These are phyloP conservation scores for Phoma sp. DNA, from an alignment of 2,329 filamentous ascomycete genomes.

Conservation along the genomic window DNA sequence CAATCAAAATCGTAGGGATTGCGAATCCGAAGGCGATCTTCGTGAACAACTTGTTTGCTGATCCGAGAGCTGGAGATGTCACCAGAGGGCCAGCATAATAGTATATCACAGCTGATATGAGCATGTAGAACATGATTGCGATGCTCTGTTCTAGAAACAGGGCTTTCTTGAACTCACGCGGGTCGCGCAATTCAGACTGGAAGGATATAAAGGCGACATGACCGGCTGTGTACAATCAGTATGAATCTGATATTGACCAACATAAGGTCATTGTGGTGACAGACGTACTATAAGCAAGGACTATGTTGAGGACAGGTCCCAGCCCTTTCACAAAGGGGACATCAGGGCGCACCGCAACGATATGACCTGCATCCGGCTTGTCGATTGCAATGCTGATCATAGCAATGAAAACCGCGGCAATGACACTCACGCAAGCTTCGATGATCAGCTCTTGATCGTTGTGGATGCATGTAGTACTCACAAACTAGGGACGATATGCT, in stretches of 20 bases:
- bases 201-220: slow-evolving; percentile 74
- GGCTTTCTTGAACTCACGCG: slow-evolving; percentile 66
- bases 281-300: slow-evolving; percentile 67
- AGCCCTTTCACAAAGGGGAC: slow-evolving; percentile 34
- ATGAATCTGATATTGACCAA: not conserved
- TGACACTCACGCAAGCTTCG: slow-evolving; percentile 66
- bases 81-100: slow-evolving; percentile 67
- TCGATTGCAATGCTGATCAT: slow-evolving; percentile 69
- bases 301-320: slow-evolving; percentile 62
- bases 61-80: slow-evolving; percentile 69
- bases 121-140: slow-evolving; percentile 67
- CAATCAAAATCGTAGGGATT: slow-evolving; percentile 72
- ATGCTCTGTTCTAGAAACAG: slow-evolving; percentile 65
- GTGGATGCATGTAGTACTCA: slow-evolving; percentile 34
- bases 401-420: slow-evolving; percentile 67
- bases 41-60: slow-evolving; percentile 60
- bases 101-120: slow-evolving; percentile 72
- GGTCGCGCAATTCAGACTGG: slow-evolving; percentile 68
- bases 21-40: slow-evolving; percentile 73
- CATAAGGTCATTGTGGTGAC: not conserved
- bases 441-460: slow-evolving; percentile 4
- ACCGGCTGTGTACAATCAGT: slow-evolving; percentile 47
- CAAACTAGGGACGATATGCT: slow-evolving; percentile 67
- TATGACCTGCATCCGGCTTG: slow-evolving; percentile 47
- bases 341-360: slow-evolving; percentile 31